Evolutionary conservation across 2,329 filamentous ascomycete genomes (phyloP).

Genomic region (Fusarium tjaetaba): DNA sequence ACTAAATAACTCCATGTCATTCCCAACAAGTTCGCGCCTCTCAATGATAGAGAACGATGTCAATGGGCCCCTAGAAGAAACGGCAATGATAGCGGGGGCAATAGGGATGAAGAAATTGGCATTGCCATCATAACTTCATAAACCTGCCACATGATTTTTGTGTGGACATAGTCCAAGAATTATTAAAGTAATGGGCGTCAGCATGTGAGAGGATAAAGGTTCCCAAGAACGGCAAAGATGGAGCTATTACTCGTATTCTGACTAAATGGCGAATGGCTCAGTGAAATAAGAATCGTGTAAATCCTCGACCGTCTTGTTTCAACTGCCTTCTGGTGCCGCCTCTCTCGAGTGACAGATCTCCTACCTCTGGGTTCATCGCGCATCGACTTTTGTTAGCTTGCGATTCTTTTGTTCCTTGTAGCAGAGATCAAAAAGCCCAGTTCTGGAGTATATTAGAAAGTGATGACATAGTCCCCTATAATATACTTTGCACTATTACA

Average conservation of each 20-base stretch:
- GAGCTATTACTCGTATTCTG: too few species aligned
- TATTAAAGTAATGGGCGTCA: accelerated
- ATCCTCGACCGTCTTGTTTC: too few species aligned
- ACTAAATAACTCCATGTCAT: neutral
- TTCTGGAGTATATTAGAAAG: accelerated
- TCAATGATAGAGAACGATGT: neutral
- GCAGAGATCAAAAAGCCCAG: too few species aligned
- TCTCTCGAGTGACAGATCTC: too few species aligned
- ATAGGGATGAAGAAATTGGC: accelerated
- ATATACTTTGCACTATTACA: neutral
- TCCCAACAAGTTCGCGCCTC: accelerated
- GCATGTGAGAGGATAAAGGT: neutral
- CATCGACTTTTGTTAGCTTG: too few species aligned
- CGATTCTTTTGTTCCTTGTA: too few species aligned
- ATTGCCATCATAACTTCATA: accelerated
- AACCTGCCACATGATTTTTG: neutral
- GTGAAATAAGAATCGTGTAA: too few species aligned
- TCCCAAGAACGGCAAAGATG: accelerated
- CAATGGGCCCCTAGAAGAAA: neutral
- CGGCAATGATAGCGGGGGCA: accelerated
- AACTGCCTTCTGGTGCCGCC: too few species aligned
- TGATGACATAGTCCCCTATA: neutral
- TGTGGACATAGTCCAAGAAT: accelerated
- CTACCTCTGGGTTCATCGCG: too few species aligned
- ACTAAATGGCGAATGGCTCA: too few species aligned